A percentile compares a stretch with the other conserved stretches of the same genome.
Conservation (phyloP, 169 alveolate species). For the Cryptosporidium sp. region DNA sequence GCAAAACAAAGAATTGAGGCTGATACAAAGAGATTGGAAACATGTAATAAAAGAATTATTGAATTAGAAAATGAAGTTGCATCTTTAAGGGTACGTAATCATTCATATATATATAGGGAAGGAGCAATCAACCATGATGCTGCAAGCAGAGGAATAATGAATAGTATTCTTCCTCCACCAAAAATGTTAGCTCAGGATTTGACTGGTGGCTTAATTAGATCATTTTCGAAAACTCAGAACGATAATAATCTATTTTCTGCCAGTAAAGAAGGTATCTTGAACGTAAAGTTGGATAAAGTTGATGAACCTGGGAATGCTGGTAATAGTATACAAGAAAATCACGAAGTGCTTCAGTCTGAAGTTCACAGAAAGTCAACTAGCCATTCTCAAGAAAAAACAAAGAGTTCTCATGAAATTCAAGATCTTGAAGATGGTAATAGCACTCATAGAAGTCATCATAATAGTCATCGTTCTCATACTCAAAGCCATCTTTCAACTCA, state of each 20-base stretch:
- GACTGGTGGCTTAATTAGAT: conserved; percentile 15
- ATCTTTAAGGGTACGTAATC: conserved; percentile 76
- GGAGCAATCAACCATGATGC: conserved; percentile 47
- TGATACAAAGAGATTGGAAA: conserved; percentile 79
- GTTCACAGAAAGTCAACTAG: background rate
- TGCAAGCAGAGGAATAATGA: conserved; percentile 52
- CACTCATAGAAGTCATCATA: conserved; percentile 24
- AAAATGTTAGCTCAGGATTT: conserved; percentile 4
- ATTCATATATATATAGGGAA: conserved; percentile 60
- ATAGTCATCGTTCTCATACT: conserved; percentile 28
- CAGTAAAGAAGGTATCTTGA: background rate
- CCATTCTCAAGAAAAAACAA: background rate
- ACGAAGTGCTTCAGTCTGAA: background rate
- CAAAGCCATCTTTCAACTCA: conserved; percentile 33
- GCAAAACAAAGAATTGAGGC: conserved; percentile 82
- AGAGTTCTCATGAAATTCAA: background rate
- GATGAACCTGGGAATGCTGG: background rate
- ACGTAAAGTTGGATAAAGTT: background rate
- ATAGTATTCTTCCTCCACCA: conserved; percentile 43
- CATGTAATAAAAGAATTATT: conserved; percentile 60
- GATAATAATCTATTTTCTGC: background rate
- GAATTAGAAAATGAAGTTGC: conserved; percentile 74
- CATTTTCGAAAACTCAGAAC: conserved; percentile 14
- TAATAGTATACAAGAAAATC: background rate
- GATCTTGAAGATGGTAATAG: background rate